Evolutionary conservation across 2,329 filamentous ascomycete species (phyloP).

Genomic region (Aspergillus sp.): DNA sequence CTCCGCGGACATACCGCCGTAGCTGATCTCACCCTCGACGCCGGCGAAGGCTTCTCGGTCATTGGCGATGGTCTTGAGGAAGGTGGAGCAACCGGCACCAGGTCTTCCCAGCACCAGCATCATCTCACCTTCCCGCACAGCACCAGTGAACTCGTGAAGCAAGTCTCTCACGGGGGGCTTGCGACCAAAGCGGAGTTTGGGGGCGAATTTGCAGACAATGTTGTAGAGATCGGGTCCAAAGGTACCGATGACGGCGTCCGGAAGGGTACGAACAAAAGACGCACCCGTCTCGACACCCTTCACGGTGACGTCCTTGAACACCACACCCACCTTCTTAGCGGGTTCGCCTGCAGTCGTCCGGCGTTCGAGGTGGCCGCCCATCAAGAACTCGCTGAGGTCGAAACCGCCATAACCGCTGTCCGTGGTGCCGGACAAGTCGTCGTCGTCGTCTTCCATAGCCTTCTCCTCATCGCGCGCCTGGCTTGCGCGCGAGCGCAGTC

Average conservation of each 20-base stretch:
- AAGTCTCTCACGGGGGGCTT: slow-evolving; percentile 56
- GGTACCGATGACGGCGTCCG: slow-evolving; percentile 72
- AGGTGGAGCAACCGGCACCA: slow-evolving; percentile 73
- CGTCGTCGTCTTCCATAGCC: slow-evolving; percentile 45
- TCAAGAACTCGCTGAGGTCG: slow-evolving; percentile 69
- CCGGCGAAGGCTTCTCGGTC: slow-evolving; percentile 65
- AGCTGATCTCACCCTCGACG: slow-evolving; percentile 69
- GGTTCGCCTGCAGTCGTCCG: slow-evolving; percentile 64
- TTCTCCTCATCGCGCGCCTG: slow-evolving; percentile 47
- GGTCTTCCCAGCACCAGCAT: slow-evolving; percentile 72
- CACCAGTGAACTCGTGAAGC: slow-evolving; percentile 67
- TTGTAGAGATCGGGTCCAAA: slow-evolving; percentile 79
- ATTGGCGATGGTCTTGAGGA: slow-evolving; percentile 74
- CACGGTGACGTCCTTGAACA: slow-evolving; percentile 75
- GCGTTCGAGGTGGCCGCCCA: slow-evolving; percentile 74
- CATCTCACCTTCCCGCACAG: slow-evolving; percentile 70
- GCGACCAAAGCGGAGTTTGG: slow-evolving; percentile 51
- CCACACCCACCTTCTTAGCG: slow-evolving; percentile 74
- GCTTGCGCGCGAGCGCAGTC: slow-evolving; percentile 30
- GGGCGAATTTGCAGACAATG: slow-evolving; percentile 58
- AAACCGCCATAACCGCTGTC: slow-evolving; percentile 53
- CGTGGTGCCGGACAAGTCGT: slow-evolving; percentile 10
- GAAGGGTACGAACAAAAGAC: slow-evolving; percentile 70
- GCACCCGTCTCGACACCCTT: slow-evolving; percentile 68
- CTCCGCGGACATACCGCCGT: slow-evolving; percentile 69